Percentiles rank a stretch among this genome's conserved stretches.
Conservation (phyloP, 352 stramenopile species). For the Thalassiosira ordinaria region DNA sequence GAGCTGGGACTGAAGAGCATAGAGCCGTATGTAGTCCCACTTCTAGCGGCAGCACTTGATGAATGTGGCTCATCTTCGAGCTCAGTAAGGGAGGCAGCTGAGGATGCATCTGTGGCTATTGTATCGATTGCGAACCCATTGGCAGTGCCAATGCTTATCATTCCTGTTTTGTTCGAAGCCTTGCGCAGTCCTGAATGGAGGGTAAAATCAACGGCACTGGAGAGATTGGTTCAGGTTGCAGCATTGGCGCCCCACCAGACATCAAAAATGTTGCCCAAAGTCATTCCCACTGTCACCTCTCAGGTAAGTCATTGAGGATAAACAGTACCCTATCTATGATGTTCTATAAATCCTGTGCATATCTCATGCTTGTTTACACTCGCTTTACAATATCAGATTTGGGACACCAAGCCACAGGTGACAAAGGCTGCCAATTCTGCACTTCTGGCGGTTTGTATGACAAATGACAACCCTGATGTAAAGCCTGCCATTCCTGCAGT, state of each 20-base stretch:
- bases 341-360: no score
- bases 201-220: constrained; percentile 89
- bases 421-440: constrained; percentile 86
- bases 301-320: no score
- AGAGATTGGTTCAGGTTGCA: constrained; percentile 87
- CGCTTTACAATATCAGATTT: no score
- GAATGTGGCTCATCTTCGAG: constrained; percentile 71
- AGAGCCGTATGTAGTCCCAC: constrained; percentile 80
- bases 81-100: constrained; percentile 74
- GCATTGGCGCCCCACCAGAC: constrained; percentile 85
- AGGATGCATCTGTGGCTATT: constrained; percentile 74
- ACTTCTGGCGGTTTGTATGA: constrained; percentile 88
- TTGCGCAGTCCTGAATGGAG: constrained; percentile 87
- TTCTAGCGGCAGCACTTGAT: constrained; percentile 79
- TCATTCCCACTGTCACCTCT: constrained; percentile 91
- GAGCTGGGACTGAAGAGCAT: constrained; percentile 67
- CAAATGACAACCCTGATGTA: constrained; percentile 92
- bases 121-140: constrained; percentile 69
- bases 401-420: constrained; percentile 94
- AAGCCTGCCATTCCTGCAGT: constrained; percentile 89
- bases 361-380: no score
- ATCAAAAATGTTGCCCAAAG: constrained; percentile 88
- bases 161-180: constrained; percentile 75
- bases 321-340: no score
- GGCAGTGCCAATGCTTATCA: constrained; percentile 65